Conservation (phyloP, 495 filamentous ascomycete genomes). For the Copromyces sp. region DNA sequence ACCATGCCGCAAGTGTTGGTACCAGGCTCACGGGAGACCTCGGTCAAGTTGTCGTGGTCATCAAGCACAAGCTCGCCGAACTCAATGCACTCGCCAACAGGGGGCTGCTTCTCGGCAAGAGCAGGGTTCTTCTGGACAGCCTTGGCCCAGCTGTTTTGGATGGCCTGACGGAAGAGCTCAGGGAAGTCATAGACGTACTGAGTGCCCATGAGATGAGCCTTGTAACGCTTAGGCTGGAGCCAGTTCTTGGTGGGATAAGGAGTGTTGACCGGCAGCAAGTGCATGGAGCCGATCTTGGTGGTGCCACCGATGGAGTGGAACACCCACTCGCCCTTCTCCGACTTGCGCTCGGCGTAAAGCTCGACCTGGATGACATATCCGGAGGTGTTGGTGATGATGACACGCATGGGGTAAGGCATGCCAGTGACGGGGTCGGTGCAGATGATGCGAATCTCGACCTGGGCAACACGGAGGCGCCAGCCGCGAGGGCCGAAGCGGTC, state of each 20-base stretch:
- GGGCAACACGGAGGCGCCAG: constrained; percentile 93
- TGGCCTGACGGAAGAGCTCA: constrained; percentile 94
- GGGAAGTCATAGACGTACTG: constrained; percentile 99
- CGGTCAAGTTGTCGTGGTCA: constrained; percentile 81
- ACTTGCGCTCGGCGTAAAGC: constrained; percentile 94
- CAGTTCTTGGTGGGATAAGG: constrained; percentile 98
- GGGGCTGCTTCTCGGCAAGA: constrained; percentile 71
- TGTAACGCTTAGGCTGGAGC: constrained; percentile 98
- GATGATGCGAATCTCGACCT: constrained; percentile 95
- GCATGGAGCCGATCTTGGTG: constrained; percentile 91
- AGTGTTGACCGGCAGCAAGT: constrained; percentile 78
- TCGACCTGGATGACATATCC: constrained; percentile 98
- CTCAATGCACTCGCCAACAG: constrained; percentile 84
- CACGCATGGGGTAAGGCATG: constrained; percentile 82
- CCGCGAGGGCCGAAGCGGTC: constrained; percentile 91
- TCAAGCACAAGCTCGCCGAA: constrained; percentile 90
- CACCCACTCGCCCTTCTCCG: constrained; percentile 91
- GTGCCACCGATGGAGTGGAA: constrained; percentile 97
- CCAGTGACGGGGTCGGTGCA: constrained; percentile 84
- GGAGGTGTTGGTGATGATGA: constrained; percentile 96
- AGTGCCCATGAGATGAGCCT: constrained; percentile 97
- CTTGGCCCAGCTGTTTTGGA: constrained; percentile 88
- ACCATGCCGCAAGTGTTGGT: constrained; percentile 97
- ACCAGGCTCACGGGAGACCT: constrained; percentile 88
- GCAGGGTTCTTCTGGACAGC: constrained; percentile 57